Evolutionary conservation across 306 rosid genomes (phyloP).

Genomic region (Dryas alaskensis): DNA sequence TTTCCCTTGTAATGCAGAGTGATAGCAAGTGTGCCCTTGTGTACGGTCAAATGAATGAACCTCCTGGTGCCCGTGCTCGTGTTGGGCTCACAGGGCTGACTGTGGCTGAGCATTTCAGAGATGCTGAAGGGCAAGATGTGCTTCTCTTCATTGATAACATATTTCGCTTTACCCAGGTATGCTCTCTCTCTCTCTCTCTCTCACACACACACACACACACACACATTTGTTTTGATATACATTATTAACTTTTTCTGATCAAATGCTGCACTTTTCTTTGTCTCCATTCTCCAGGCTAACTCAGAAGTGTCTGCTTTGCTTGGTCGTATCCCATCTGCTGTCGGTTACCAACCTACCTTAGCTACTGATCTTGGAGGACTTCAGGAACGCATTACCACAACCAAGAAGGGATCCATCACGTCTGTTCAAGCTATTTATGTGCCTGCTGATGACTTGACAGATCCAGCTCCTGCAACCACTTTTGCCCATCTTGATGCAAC

Average conservation of each 20-base stretch:
- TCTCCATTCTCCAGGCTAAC: constrained; percentile 61
- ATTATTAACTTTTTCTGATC: neutral
- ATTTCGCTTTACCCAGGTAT: constrained; percentile 93
- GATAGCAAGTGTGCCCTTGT: constrained; percentile 97
- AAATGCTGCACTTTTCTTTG: neutral
- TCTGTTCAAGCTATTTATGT: constrained; percentile 98
- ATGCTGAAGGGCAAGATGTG: constrained; percentile 98
- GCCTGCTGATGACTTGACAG: constrained; percentile 99
- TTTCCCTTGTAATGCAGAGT: constrained; percentile 34
- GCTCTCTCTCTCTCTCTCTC: neutral
- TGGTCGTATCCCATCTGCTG: constrained; percentile 99
- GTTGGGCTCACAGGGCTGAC: constrained; percentile 97
- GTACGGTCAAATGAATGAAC: constrained; percentile 98
- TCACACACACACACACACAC: neutral
- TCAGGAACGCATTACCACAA: constrained; percentile 95
- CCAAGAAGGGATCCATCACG: constrained; percentile 95
- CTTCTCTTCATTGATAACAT: constrained; percentile 95
- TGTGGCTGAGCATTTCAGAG: constrained; percentile 96
- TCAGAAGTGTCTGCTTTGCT: constrained; percentile 99
- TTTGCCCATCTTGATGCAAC: constrained; percentile 99
- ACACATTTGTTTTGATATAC: neutral
- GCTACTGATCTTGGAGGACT: constrained; percentile 98
- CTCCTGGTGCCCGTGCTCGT: constrained; percentile 99
- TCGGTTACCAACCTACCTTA: constrained; percentile 96
- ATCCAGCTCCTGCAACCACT: constrained; percentile 99